Base-by-base conservation (phyloP, 768 basidiomycete genomes). In the Strobilomyces dryophilus region DNA sequence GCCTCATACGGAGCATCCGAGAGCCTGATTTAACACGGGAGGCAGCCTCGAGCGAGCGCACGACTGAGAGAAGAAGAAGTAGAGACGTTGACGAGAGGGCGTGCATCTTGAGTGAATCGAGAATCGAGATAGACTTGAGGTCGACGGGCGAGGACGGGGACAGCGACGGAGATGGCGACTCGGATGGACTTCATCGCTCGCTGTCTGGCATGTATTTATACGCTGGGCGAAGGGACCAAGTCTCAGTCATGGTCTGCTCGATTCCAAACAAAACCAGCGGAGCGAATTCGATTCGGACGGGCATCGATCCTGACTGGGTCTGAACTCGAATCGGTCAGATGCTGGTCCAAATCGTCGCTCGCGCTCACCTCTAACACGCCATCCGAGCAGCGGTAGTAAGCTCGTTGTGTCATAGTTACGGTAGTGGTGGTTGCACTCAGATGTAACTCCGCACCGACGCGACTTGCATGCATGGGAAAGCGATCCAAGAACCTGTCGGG, bases 401-500 rank as follows among this genome's bases (percentile, higher is more conserved):
- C 41, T 42, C 15, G 15, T 14, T 12, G 27, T 29, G 17, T 12
- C 32, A n/a, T n/a, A n/a, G n/a, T n/a, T n/a, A n/a, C n/a, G n/a
- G 40, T 45, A 14, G 46, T 24, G 10, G 42, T 8, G 11, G 14
- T 4, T 37, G 41, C 24, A 9, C 18, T 9, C 4, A 7, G 8
- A 51, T 49, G 21, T 20, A 53, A 55, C 53, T 55, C 53, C 60
- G 60, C 56, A 18, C 14, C 24, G 1, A 31, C 26, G 6, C 15
- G 6, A 35, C 4, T 29, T 12, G 14, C 10, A 39, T 50, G 21
- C 32, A 74, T 74, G 74, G 69, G 71, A 57, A 80, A 77, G 65
- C 71, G 71, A 54, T 67, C 71, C 48, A 73, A 71, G 20, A 52
- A 57, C 36, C 47, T 82, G 27, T 69, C 71, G 20, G 76, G 79